Percentiles rank a stretch among this genome's conserved stretches.
phyloP scores from a whole-genome alignment of 768 basidiomycete species.

The Hygrophoropsis aurantiaca region DNA sequence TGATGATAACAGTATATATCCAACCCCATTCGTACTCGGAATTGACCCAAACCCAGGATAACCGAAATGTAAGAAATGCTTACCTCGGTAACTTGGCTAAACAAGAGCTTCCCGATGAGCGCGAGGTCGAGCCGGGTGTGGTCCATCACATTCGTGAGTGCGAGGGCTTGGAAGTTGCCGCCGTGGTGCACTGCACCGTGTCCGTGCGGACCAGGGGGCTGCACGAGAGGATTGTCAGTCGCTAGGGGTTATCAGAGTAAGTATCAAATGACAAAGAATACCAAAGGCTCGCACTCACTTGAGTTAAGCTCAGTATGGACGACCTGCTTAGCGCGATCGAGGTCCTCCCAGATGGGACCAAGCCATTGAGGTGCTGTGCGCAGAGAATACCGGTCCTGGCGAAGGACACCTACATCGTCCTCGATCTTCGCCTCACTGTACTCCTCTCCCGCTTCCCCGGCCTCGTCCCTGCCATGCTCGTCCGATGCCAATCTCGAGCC shows the following conservation, averaged over 20 bases:
- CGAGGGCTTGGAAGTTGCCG: constrained; percentile 89
- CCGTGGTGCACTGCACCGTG: constrained; percentile 72
- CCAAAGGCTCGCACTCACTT: constrained; percentile 44
- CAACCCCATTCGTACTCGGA: no score
- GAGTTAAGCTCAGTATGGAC: constrained; percentile 80
- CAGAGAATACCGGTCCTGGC: constrained; percentile 72
- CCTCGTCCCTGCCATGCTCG: no score
- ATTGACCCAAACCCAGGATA: no score
- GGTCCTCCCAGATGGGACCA: constrained; percentile 82
- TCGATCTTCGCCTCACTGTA: constrained; percentile 63
- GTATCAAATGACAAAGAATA: background rate
- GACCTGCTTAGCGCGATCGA: constrained; percentile 61
- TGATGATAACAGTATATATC: no score
- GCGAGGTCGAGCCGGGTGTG: constrained; percentile 75
- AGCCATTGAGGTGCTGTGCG: constrained; percentile 82
- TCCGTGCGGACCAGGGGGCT: constrained; percentile 71
- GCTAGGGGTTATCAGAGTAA: constrained; percentile 38
- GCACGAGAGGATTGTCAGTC: constrained; percentile 85
- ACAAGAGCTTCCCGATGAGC: constrained; percentile 69
- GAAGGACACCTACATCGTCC: constrained; percentile 69
- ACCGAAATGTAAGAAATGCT: no score
- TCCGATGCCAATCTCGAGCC: no score
- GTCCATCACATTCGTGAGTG: constrained; percentile 86
- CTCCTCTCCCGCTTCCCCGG: no score
- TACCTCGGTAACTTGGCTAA: constrained; percentile 55